Percentiles rank a stretch among this genome's conserved stretches.
phyloP scores from a whole-genome alignment of 1,139 yeast genomes.

The Kurtzmaniella quercitrusa region DNA sequence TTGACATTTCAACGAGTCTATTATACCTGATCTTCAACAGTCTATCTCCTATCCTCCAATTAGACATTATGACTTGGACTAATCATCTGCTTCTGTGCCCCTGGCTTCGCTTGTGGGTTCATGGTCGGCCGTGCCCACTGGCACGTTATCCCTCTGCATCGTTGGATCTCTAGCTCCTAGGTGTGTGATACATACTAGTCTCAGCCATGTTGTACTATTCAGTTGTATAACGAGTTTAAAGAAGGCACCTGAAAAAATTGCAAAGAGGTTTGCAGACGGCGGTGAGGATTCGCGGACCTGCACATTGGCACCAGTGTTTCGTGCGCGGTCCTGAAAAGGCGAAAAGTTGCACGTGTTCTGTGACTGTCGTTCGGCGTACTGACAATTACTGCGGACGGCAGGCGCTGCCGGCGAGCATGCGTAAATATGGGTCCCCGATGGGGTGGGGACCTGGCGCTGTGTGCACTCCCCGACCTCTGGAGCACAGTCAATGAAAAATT shows the following conservation, averaged over 20 bases:
- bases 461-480: neutral
- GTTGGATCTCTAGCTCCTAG: neutral
- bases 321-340: neutral
- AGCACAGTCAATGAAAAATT: neutral
- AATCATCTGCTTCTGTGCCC: too few relatives aligned
- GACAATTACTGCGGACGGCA: neutral
- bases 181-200: constrained; percentile 36
- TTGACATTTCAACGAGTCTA: too few relatives aligned
- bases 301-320: neutral
- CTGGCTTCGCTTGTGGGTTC: too few relatives aligned
- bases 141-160: neutral
- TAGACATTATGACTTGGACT: too few relatives aligned
- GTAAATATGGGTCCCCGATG: neutral
- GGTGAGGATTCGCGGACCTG: neutral
- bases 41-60: too few relatives aligned
- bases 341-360: constrained; percentile 7
- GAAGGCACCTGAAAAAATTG: constrained; percentile 6
- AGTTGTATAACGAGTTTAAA: constrained; percentile 6
- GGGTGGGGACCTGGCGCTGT: neutral
- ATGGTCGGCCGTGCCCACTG: neutral
- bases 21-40: too few relatives aligned
- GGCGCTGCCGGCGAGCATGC: neutral
- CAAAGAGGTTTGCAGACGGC: constrained; percentile 6
- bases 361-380: constrained; percentile 6
- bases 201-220: constrained; percentile 37